Evolutionary conservation across 1,284 basidiomycete genomes (phyloP).

Genomic region (Pseudozyma pruni): DNA sequence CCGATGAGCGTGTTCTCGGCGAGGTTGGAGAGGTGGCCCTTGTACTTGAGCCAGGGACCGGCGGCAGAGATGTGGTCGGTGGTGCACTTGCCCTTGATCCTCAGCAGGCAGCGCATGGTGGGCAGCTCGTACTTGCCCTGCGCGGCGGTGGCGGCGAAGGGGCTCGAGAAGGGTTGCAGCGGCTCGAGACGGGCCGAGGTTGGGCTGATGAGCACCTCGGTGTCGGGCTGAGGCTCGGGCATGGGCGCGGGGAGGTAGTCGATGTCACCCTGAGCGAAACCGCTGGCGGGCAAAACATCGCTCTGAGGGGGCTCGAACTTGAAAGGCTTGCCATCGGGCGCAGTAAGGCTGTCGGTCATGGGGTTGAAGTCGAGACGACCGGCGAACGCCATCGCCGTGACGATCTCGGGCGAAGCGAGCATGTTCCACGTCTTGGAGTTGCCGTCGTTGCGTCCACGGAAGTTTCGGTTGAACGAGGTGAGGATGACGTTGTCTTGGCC

Average conservation of each 20-base stretch:
- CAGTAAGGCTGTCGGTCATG: slow-evolving; percentile 80
- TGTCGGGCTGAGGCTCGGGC: slow-evolving; percentile 76
- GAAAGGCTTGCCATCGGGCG: slow-evolving; percentile 80
- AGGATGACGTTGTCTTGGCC: slow-evolving; percentile 95
- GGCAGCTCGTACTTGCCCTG: slow-evolving; percentile 79
- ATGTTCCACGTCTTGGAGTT: slow-evolving; percentile 98
- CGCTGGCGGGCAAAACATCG: slow-evolving; percentile 82
- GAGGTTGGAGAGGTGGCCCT: slow-evolving; percentile 89
- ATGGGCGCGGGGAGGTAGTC: slow-evolving; percentile 81
- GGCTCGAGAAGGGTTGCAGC: slow-evolving; percentile 84
- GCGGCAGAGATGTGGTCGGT: slow-evolving; percentile 75
- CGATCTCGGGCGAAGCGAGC: slow-evolving; percentile 94
- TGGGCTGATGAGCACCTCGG: slow-evolving; percentile 77
- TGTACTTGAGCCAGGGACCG: slow-evolving; percentile 92
- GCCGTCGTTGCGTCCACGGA: slow-evolving; percentile 97
- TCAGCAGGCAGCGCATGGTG: slow-evolving; percentile 77
- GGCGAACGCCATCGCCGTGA: slow-evolving; percentile 91
- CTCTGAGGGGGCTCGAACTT: slow-evolving; percentile 86
- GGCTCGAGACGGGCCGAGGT: slow-evolving; percentile 77
- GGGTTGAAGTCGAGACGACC: slow-evolving; percentile 96
- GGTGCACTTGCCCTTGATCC: slow-evolving; percentile 96
- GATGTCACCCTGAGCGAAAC: slow-evolving; percentile 82
- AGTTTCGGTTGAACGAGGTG: slow-evolving; percentile 98
- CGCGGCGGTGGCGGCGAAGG: slow-evolving; percentile 72
- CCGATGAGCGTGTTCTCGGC: slow-evolving; percentile 83